These are phyloP conservation scores for Plantago elongata DNA, from an alignment of 257 asterid genomes.

Conservation along the genomic window DNA sequence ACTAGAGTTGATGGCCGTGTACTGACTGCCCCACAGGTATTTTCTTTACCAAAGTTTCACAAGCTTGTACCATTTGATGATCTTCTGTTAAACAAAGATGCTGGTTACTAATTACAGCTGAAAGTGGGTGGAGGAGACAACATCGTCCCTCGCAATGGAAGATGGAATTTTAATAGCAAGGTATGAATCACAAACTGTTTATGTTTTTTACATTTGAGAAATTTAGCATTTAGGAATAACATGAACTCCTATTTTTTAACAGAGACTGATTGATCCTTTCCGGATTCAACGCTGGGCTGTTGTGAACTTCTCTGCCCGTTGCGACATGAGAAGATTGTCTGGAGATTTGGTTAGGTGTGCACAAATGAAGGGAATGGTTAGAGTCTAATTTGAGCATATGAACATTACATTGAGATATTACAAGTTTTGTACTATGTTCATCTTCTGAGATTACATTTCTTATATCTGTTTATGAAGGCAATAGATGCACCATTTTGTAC, in stretches of 20 bases:
- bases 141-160: slow-evolving; percentile 46
- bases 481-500: slow-evolving; percentile 22
- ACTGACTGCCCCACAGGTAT: slow-evolving; percentile 59
- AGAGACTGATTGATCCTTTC: slow-evolving; percentile 44
- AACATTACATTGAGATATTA: background rate
- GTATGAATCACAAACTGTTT: slow-evolving; percentile 27
- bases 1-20: slow-evolving; percentile 56
- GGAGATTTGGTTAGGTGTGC: slow-evolving; percentile 39
- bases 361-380: slow-evolving; percentile 61
- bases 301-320: slow-evolving; percentile 65
- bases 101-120: slow-evolving; percentile 30
- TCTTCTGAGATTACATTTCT: background rate
- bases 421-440: background rate
- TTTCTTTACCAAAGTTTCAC: background rate
- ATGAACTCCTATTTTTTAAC: slow-evolving; percentile 11
- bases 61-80: slow-evolving; percentile 1
- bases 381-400: slow-evolving; percentile 20
- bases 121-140: slow-evolving; percentile 47
- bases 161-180: slow-evolving; percentile 75
- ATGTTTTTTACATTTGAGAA: background rate
- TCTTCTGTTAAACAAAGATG: background rate
- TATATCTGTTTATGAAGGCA: slow-evolving; percentile 18
- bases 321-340: slow-evolving; percentile 28
- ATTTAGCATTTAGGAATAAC: background rate
- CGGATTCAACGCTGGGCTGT: slow-evolving; percentile 43